A percentile compares a stretch with the other conserved stretches of the same genome.
These are phyloP conservation scores for Fraxinus pennsylvanica DNA, from an alignment of 257 asterid species.

Conservation along the genomic window DNA sequence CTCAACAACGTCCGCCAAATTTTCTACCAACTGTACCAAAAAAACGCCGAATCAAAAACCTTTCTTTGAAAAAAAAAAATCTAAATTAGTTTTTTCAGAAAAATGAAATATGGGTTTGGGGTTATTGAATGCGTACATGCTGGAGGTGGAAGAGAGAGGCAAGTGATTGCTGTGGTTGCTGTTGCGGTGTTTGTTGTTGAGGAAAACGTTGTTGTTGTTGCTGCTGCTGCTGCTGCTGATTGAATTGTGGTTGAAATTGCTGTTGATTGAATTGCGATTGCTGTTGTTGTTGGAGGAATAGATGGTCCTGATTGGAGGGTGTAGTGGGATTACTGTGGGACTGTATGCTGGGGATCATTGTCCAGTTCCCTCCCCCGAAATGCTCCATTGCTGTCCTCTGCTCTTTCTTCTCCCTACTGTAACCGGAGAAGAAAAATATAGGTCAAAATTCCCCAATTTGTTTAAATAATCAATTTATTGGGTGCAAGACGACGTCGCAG, in stretches of 20 bases:
- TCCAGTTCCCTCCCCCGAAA: conserved; percentile 78
- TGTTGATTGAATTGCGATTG: conserved; percentile 51
- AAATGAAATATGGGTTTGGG: not conserved
- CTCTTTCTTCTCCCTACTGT: not conserved
- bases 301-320: conserved; percentile 72
- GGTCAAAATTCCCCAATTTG: not conserved
- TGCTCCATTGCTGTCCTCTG: conserved; percentile 57
- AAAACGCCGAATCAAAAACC: conserved; percentile 16
- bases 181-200: conserved; percentile 33
- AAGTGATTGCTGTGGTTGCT: conserved; percentile 66
- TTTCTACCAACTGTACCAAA: conserved; percentile 71
- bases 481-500: not conserved
- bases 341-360: conserved; percentile 80
- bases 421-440: not conserved
- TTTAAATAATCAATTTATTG: not conserved
- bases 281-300: conserved; percentile 67
- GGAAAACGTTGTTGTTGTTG: conserved; percentile 21
- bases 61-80: not conserved
- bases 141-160: conserved; percentile 77
- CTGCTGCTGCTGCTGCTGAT: conserved; percentile 32
- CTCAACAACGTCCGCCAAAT: conserved; percentile 74
- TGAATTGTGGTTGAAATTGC: conserved; percentile 30
- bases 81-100: not conserved
- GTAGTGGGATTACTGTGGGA: conserved; percentile 76
- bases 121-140: conserved; percentile 43